phyloP scores from a whole-genome alignment of 2,329 filamentous ascomycete species.

The Tolypocladium nubicola region DNA sequence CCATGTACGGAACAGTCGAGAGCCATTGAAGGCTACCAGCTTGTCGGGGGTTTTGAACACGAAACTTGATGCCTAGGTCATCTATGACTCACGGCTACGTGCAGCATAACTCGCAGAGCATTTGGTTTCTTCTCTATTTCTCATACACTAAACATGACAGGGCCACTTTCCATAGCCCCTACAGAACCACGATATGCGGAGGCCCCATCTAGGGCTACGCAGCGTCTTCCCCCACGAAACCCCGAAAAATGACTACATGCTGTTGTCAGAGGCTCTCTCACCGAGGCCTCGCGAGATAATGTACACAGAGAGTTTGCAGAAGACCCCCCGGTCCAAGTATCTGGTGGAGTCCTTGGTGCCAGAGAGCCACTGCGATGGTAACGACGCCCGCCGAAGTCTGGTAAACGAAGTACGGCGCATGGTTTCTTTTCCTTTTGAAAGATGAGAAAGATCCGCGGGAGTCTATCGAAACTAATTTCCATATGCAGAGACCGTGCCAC shows the following conservation, averaged over 20 bases:
- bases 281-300: neutral
- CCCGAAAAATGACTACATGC: neutral
- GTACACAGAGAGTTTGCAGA: neutral
- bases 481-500: conserved; percentile 1
- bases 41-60: no score
- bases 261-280: neutral
- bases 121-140: conserved; percentile 9
- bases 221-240: neutral
- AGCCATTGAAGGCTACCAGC: neutral
- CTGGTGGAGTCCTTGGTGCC: neutral
- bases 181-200: neutral
- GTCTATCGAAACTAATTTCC: conserved; percentile 2
- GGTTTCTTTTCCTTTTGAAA: neutral
- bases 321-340: neutral
- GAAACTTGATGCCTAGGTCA: neutral
- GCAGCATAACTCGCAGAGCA: neutral
- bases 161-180: neutral
- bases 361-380: neutral
- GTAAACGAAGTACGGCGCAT: neutral
- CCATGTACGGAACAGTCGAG: neutral
- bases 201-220: neutral
- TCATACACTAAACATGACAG: conserved; percentile 19
- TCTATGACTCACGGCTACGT: neutral
- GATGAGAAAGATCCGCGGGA: conserved; percentile 4
- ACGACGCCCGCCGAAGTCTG: neutral